Evolutionary conservation across 768 basidiomycete species (phyloP).

Genomic region (Suillus subalutaceus): DNA sequence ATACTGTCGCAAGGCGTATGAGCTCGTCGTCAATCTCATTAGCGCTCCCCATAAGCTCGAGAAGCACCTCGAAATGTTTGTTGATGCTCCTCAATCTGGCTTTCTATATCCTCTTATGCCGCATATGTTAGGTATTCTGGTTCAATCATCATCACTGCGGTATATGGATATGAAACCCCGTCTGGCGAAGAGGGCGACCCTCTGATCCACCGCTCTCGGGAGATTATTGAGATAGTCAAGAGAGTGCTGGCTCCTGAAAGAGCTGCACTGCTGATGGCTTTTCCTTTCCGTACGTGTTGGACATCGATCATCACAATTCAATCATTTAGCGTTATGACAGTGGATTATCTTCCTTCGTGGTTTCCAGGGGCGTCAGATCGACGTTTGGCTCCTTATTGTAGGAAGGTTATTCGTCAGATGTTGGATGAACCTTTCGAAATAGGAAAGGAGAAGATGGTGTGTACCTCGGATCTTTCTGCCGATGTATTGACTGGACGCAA

Average conservation of each 20-base stretch:
- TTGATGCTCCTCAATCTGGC: not conserved
- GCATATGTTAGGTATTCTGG: slow-evolving; percentile 10
- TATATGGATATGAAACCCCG: slow-evolving; percentile 12
- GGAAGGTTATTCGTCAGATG: not conserved
- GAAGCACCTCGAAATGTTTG: slow-evolving; percentile 18
- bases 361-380: slow-evolving; percentile 14
- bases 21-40: slow-evolving; percentile 14
- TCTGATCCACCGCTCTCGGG: slow-evolving; percentile 6
- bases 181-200: slow-evolving; percentile 1
- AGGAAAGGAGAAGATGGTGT: slow-evolving; percentile 30
- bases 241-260: slow-evolving; percentile 8
- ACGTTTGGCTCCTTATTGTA: not conserved
- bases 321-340: not conserved
- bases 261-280: slow-evolving; percentile 10
- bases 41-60: slow-evolving; percentile 5
- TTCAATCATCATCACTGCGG: slow-evolving; percentile 27
- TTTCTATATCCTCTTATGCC: not conserved
- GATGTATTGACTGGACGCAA: not conserved
- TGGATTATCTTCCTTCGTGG: slow-evolving; percentile 16
- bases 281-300: slow-evolving; percentile 13
- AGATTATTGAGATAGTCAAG: not conserved
- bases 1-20: slow-evolving; percentile 12
- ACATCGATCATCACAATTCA: too few relatives aligned
- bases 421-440: slow-evolving; percentile 26
- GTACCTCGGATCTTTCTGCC: not conserved